Evolutionary conservation across 805 yeast genomes (phyloP), one percentile per base, ranked within the genome.

Genomic region (Candida xiaguanensis): DNA sequence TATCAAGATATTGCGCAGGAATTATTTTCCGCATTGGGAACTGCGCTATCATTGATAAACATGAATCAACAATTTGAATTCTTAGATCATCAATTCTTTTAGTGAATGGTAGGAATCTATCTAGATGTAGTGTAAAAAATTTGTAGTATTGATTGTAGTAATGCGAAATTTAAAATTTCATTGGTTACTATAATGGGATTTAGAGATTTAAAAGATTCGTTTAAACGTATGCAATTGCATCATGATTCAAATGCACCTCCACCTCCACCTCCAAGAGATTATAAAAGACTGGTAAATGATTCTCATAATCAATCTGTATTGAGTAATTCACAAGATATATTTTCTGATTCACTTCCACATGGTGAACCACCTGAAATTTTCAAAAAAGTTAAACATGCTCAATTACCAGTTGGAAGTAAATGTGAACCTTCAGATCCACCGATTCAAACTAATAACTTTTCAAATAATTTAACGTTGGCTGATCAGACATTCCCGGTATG

Each of bases 381-480:
- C 52, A 51, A 56, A 14, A 56, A 51, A 38, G 44, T 40, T 5
- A 33, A 49, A n/a, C 74, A 68, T 38, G 45, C 17, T 38, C 75
- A 52, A 38, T 53, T 51, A 5, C 73, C 72, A 2, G 51, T 49
- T 20, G 72, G 69, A 1, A 58, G 64, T 42, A 30, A 40, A 4
- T 48, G 19, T 42, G 49, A 53, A 8, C 42, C 38, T 3, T 13
- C 39, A 11, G 58, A 52, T 37, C 49, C 42, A 5, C 82, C 88
- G 1, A 68, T 82, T 20, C 81, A 81, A 44, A 85, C 95, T 6
- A 86, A 86, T 58, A 85, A 85, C 53, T 86, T 85, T 52, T 86
- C 80, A 56, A 82, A 84, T 26, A 86, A 86, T 59, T 60, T 86
- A 57, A 58, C 85, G 8, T 68, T 86, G 25, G 88, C 73, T 1